Evolutionary conservation across 2,329 filamentous ascomycete genomes (phyloP), one percentile per base, ranked within the genome.

Genomic region (Ophiocordyceps unilateralis): DNA sequence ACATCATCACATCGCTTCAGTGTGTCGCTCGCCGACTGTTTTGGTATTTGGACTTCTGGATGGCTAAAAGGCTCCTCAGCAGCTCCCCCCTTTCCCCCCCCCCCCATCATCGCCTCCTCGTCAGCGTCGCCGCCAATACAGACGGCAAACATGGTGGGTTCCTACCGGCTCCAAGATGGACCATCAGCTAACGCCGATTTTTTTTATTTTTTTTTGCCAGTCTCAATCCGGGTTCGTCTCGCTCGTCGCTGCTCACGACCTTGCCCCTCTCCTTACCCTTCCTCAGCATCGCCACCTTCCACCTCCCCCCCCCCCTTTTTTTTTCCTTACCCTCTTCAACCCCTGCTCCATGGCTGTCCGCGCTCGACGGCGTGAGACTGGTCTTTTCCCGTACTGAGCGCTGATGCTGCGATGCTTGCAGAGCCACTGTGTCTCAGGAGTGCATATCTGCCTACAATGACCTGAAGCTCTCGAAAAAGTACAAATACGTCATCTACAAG

Each of bases 401-500:
- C 56, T 58, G 52, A 58, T 52, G 32, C 39, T 37, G 37, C 43
- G 23, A 26, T 40, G 41, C 17, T 34, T 45, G 45, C 64, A 87
- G 82, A 73, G 81, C 82, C 54, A 71, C 72, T 60, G 78, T 87
- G 56, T 67, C 73, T 51, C 72, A 75, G 59, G 81, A 88, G 46
- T 87, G 82, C 74, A 75, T 77, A 60, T 61, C 62, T 52, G 64
- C 68, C 47, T 89, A 81, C 74, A 86, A 88, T 65, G 80, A 88
- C 53, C 74, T 89, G 52, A 89, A 89, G 76, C 78, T 87, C 54
- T 71, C 66, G 65, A 87, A 87, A 67, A 78, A 76, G 69, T 72
- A 77, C 69, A 88, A 86, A 68, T 93, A 76, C 74, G 81, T 91
- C 68, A 78, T 91, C 72, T 89, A 76, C 79, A 86, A 87, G 74